These are phyloP conservation scores for Pseudovirgaria hyperparasitica DNA, from an alignment of 2,329 filamentous ascomycete genomes.

Conservation along the genomic window DNA sequence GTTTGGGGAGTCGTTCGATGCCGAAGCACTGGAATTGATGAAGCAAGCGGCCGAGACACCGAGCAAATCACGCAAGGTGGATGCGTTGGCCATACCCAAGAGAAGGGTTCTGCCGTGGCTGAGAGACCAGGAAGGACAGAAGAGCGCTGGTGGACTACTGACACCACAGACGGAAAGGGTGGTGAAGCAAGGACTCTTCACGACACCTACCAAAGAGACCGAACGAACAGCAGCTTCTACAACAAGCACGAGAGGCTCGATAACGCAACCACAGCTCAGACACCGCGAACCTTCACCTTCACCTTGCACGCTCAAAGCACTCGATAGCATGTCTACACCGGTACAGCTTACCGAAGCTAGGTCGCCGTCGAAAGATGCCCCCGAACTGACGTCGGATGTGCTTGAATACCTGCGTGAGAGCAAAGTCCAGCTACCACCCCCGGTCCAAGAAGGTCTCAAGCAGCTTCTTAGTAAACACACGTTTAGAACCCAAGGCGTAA, in stretches of 20 bases:
- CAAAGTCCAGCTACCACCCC: conserved; percentile 21
- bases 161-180: conserved; percentile 15
- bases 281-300: too few relatives aligned
- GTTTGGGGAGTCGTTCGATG: conserved; percentile 18
- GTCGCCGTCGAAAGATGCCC: conserved; percentile 5
- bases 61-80: conserved; percentile 25
- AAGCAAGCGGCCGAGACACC: conserved; percentile 25
- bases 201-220: too few relatives aligned
- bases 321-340: conserved; percentile 21
- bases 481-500: conserved; percentile 46
- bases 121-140: conserved; percentile 11
- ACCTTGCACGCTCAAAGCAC: too few relatives aligned
- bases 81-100: conserved; percentile 24
- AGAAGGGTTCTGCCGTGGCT: conserved; percentile 28
- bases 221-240: too few relatives aligned
- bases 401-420: conserved; percentile 36
- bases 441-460: conserved; percentile 10
- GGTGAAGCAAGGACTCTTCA: conserved; percentile 8
- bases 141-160: conserved; percentile 9
- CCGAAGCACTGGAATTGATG: conserved; percentile 15
- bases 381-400: conserved; percentile 26
- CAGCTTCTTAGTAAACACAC: conserved; percentile 33
- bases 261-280: too few relatives aligned
- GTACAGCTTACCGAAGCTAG: conserved; percentile 14
- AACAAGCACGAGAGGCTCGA: too few relatives aligned